phyloP scores from a whole-genome alignment of 352 stramenopile genomes.

The Phytophthora citricola region DNA sequence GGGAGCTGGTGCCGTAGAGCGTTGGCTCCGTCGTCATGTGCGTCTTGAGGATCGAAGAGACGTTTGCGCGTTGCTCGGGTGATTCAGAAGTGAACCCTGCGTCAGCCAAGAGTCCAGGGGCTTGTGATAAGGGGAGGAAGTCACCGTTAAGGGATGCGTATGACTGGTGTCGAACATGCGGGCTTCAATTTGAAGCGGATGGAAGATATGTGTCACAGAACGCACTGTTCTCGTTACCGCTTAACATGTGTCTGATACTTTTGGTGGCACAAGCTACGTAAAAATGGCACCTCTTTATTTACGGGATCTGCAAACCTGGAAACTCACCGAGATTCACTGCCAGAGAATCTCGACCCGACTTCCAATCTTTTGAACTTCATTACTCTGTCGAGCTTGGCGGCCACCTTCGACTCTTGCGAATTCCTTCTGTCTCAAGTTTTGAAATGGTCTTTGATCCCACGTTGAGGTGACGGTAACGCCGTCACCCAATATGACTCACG shows the following conservation, averaged over 20 bases:
- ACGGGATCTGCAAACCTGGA: no score
- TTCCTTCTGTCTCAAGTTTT: no score
- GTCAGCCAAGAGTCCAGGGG: neutral
- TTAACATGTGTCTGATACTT: constrained; percentile 9
- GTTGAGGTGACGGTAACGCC: no score
- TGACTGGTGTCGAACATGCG: constrained; percentile 1
- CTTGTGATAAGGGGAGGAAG: neutral
- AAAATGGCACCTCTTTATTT: no score
- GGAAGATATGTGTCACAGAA: constrained; percentile 19
- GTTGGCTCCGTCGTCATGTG: constrained; percentile 33
- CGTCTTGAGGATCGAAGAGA: constrained; percentile 1
- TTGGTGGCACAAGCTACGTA: constrained; percentile 1
- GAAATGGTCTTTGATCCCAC: no score
- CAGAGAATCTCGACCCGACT: no score
- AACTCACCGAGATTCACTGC: no score
- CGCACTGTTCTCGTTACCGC: neutral
- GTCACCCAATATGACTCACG: no score
- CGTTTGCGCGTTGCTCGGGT: constrained; percentile 5
- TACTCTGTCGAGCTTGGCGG: no score
- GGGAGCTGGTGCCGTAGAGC: constrained; percentile 54
- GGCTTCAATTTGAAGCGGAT: constrained; percentile 13
- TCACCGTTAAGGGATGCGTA: constrained; percentile 1
- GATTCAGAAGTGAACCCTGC: constrained; percentile 14
- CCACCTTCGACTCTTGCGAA: no score
- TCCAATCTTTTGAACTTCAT: no score